A percentile compares a stretch with the other conserved stretches of the same genome.
Evolutionary conservation across 768 basidiomycete genomes (phyloP).

Genomic region (Chiua virens): DNA sequence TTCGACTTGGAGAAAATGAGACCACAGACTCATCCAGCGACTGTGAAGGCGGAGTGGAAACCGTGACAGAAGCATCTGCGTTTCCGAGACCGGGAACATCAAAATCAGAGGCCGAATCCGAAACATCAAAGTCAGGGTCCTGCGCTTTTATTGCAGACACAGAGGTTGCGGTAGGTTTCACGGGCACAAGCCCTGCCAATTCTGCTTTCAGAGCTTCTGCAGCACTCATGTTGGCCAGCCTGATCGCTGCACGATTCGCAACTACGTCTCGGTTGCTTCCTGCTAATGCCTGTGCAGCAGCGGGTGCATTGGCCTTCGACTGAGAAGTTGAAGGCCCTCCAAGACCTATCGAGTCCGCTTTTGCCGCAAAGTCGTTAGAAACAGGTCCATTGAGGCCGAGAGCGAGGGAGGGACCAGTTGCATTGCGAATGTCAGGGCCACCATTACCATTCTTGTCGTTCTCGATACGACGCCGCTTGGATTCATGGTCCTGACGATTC

Average conservation of each 20-base stretch:
- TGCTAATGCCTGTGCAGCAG: conserved; percentile 70
- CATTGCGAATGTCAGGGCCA: conserved; percentile 32
- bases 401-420: conserved; percentile 30
- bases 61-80: conserved; percentile 18
- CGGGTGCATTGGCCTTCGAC: conserved; percentile 55
- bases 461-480: conserved; percentile 82
- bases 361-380: conserved; percentile 69
- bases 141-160: conserved; percentile 35
- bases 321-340: conserved; percentile 62
- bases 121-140: conserved; percentile 19
- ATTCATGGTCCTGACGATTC: conserved; percentile 88
- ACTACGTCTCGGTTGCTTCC: conserved; percentile 91
- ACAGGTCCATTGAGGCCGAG: conserved; percentile 28
- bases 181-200: conserved; percentile 55
- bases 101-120: conserved; percentile 33
- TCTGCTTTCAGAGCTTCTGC: conserved; percentile 94
- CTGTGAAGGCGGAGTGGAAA: conserved; percentile 11
- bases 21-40: conserved; percentile 21
- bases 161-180: conserved; percentile 36
- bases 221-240: conserved; percentile 96
- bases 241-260: conserved; percentile 83
- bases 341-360: conserved; percentile 75
- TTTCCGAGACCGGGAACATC: conserved; percentile 36
- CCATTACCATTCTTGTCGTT: conserved; percentile 43
- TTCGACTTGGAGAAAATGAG: conserved; percentile 31